Conservation (phyloP, 2,329 filamentous ascomycete species). For the Arthrobotrys conoides region DNA sequence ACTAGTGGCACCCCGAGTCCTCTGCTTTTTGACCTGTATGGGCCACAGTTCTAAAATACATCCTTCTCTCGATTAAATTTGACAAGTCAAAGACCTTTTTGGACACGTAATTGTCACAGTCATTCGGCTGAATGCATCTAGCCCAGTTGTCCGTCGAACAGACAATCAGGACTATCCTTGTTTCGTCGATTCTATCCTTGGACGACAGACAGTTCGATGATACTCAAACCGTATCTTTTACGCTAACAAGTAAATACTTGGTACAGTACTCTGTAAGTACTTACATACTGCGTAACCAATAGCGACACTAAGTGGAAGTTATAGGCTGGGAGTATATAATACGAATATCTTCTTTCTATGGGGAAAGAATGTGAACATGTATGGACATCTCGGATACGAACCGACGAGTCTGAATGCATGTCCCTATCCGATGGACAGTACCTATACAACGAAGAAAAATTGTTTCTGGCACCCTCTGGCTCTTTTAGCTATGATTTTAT, state of each 20-base stretch:
- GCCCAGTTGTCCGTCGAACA: conserved; percentile 14
- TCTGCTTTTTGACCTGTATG: not conserved
- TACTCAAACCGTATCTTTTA: not conserved
- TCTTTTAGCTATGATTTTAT: too few species aligned
- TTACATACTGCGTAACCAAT: not conserved
- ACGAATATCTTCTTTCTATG: too few species aligned
- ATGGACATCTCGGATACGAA: conserved; percentile 10
- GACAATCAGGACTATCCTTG: conserved; percentile 11
- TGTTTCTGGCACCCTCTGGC: not conserved
- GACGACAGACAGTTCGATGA: conserved; percentile 2
- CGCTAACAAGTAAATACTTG: not conserved
- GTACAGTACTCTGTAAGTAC: not conserved
- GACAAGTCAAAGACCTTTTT: not conserved
- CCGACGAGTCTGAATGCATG: not conserved
- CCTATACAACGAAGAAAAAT: not conserved
- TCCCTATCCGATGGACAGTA: not conserved
- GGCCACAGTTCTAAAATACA: not conserved
- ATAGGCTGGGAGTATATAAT: not conserved
- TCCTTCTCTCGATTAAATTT: not conserved
- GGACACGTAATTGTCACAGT: conserved; percentile 20
- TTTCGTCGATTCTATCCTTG: conserved; percentile 17
- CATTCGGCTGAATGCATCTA: conserved; percentile 16
- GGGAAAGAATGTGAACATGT: not conserved
- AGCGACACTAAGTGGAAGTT: not conserved
- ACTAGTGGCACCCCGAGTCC: not conserved